Evolutionary conservation across 1,284 basidiomycete genomes (phyloP), one percentile per base, ranked within the genome.

Genomic region (Ceratobasidium papillatum): DNA sequence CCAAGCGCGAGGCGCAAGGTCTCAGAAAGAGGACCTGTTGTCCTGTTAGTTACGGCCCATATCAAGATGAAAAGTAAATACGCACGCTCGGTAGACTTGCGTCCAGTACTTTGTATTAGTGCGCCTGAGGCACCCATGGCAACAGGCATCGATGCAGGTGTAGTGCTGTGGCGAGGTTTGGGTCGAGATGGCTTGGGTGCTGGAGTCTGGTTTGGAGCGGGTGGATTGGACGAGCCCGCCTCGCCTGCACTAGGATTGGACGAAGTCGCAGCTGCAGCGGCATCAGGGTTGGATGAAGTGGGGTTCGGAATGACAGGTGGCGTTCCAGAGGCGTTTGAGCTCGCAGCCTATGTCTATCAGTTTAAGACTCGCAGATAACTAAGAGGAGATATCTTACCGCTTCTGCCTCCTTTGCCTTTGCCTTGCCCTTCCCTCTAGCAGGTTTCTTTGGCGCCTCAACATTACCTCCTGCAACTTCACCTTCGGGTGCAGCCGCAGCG

Each of bases 101-200:
- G 30, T 12, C 69, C 59, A 22, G 58, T 52, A 17, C 41, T 61
- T 49, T n/a, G 56, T 32, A 73, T 7, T 22, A 73, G 47, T 34
- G 69, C 41, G 8, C 69, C 69, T 1, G 69, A 73, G 22, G 69
- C 69, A 34, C 69, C 69, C 69, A 73, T 73, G 27, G 58, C 69
- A n/a, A 73, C 69, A 25, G 69, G 69, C 59, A 73, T 30, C 12
- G 69, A 45, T 38, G 69, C 69, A 7, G 69, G 69, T 27, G 69
- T 73, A 12, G 69, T 62, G 34, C 69, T 73, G 27, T 73, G 69
- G 14, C 69, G 69, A 59, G 69, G 69, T 41, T 62, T 61, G n/a
- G 69, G 43, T 62, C 49, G 41, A 34, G 63, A 49, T 36, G 58
- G n/a, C 25, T 73, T 73, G 32, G 69, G 45, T 7, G 45, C 69